These are phyloP conservation scores for Monilinia vaccinii-corymbosi DNA, from an alignment of 2,329 filamentous ascomycete genomes.

Conservation along the genomic window DNA sequence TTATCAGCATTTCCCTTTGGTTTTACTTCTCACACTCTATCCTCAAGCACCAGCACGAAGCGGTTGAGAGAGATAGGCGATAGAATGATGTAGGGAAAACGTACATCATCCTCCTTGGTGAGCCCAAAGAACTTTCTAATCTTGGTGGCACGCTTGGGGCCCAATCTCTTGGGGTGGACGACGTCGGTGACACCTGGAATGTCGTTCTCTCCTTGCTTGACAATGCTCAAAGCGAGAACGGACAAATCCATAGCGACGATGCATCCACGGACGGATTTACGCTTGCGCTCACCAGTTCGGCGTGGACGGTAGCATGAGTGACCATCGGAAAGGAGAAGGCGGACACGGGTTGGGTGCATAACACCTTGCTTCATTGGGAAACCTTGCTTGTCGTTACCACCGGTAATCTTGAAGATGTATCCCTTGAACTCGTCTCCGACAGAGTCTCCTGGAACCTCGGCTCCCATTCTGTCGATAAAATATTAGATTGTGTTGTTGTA, in stretches of 20 bases:
- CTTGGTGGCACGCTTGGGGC: slow-evolving; percentile 99
- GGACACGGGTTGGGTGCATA: slow-evolving; percentile 97
- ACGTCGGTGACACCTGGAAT: slow-evolving; percentile 95
- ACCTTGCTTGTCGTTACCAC: slow-evolving; percentile 99
- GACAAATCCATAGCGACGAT: slow-evolving; percentile 95
- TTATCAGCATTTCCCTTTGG: slow-evolving; percentile 20
- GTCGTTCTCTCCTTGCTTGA: slow-evolving; percentile 95
- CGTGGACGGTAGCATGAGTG: slow-evolving; percentile 99
- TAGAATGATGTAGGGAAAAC: slow-evolving; percentile 50
- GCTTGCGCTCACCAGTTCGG: slow-evolving; percentile 97
- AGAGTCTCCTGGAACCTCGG: slow-evolving; percentile 86
- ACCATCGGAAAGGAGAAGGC: slow-evolving; percentile 88
- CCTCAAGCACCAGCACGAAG: slow-evolving; percentile 13
- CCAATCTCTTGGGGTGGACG: slow-evolving; percentile 98
- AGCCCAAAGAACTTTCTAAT: slow-evolving; percentile 99
- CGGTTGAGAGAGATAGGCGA: slow-evolving; percentile 51
- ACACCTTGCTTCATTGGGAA: slow-evolving; percentile 99
- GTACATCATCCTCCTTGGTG: slow-evolving; percentile 99
- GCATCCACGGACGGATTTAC: slow-evolving; percentile 98
- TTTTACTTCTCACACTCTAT: slow-evolving; percentile 49
- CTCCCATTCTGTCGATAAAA: slow-evolving; percentile 56
- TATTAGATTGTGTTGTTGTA: slow-evolving; percentile 1
- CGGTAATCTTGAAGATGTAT: slow-evolving; percentile 99
- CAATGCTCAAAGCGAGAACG: slow-evolving; percentile 86
- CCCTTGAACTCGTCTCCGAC: slow-evolving; percentile 99